Conservation (phyloP, 2,329 filamentous ascomycete species). For the Fusarium beomiforme region DNA sequence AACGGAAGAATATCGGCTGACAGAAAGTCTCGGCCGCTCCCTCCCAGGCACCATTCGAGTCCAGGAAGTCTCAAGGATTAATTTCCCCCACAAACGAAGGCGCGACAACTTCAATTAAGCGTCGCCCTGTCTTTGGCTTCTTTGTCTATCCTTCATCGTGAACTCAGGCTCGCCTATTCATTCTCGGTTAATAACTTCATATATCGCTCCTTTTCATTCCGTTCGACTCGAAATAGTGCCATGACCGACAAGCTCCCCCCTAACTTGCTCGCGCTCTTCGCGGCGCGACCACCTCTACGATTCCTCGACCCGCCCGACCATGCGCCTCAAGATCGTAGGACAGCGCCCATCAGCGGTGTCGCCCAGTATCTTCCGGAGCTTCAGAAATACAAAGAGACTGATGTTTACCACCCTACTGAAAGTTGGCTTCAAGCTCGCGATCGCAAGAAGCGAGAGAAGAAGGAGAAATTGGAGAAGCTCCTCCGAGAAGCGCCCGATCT, state of each 20-base stretch:
- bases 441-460: conserved; percentile 83
- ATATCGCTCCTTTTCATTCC: neutral
- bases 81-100: conserved; percentile 36
- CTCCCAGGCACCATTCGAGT: conserved; percentile 21
- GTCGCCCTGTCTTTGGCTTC: conserved; percentile 3
- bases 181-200: conserved; percentile 7
- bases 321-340: conserved; percentile 83
- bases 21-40: conserved; percentile 8
- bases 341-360: conserved; percentile 76
- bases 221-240: conserved; percentile 40
- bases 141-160: conserved; percentile 13
- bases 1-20: conserved; percentile 36
- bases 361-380: conserved; percentile 79
- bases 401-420: conserved; percentile 83
- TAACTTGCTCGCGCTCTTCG: conserved; percentile 92
- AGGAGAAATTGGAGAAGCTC: conserved; percentile 71
- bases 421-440: conserved; percentile 92
- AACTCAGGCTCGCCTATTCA: conserved; percentile 21
- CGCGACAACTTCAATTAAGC: conserved; percentile 38
- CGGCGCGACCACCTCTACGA: conserved; percentile 89
- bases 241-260: conserved; percentile 99
- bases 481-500: conserved; percentile 70
- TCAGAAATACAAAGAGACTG: conserved; percentile 80
- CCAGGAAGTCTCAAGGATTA: conserved; percentile 25
- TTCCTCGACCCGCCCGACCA: conserved; percentile 87